phyloP scores from a whole-genome alignment of 257 asterid genomes.

The Lycium ferocissimum region DNA sequence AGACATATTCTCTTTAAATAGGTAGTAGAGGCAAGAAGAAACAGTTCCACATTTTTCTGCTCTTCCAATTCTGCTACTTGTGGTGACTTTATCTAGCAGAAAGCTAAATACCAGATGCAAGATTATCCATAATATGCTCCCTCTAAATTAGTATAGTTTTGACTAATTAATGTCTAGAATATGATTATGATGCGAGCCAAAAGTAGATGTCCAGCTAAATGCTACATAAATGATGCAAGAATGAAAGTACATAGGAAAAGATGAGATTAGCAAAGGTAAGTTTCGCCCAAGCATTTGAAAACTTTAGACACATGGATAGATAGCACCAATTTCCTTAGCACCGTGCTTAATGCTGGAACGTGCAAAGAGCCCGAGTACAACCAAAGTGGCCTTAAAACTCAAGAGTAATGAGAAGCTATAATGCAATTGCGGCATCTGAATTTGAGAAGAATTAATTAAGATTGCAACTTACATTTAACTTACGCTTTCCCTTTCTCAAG shows the following conservation, averaged over 20 bases:
- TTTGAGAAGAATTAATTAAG: conserved; percentile 17
- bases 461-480: conserved; percentile 73
- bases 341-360: background rate
- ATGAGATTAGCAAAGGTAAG: conserved; percentile 3
- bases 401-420: background rate
- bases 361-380: background rate
- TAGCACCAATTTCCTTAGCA: background rate
- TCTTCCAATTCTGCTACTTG: background rate
- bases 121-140: background rate
- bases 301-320: background rate
- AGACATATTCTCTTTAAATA: background rate
- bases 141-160: background rate
- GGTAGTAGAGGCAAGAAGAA: background rate
- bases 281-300: conserved; percentile 12
- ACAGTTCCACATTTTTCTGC: conserved; percentile 18
- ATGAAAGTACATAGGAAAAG: background rate
- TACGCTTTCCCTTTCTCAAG: conserved; percentile 84
- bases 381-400: background rate
- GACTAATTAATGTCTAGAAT: background rate
- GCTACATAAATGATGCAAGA: background rate
- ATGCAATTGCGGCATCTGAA: background rate
- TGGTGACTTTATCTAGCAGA: conserved; percentile 15
- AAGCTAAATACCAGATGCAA: conserved; percentile 12
- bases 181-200: background rate
- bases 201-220: background rate